Evolutionary conservation across 2,329 filamentous ascomycete species (phyloP), one percentile per base, ranked within the genome.

Genomic region (Ceratocystis ficicola): DNA sequence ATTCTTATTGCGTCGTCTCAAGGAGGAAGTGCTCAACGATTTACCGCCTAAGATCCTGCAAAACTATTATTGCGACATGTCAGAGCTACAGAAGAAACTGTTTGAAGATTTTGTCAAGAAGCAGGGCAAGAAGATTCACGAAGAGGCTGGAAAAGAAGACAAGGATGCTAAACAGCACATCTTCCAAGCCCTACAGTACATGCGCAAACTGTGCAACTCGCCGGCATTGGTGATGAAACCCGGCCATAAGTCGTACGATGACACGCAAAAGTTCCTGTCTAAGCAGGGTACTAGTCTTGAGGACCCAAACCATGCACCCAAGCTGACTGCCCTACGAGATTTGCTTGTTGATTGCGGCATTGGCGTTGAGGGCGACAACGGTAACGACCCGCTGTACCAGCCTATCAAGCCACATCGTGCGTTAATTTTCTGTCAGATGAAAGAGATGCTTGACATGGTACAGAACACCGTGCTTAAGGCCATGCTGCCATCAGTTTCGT

Each of bases 391-490:
- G 1, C 77, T 85, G 17, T 85, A 85, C 72, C 82, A 90, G 74
- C 95, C 92, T 50, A 95, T 99, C 74, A 96, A 94, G 68, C 94
- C 93, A 36, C 94, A 99, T 74, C 89, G 94, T 57, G 95, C 94
- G 0, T 83, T 99, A 32, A 88, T 99, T 70, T 99, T 99, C 80
- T 99, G 94, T 72, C 94, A 99, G 75, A 96, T 99, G 90, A 99
- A 99, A 77, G 94, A 99, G 75, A 99, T 99, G 95, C 82, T 99
- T 28, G 94, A 99, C 75, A 97, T 99, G 84, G 95, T 99, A 1
- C 92, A 97, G 73, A 90, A 88, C 71, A 92, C 93, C 67, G 94
- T 99, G 0, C 78, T 99, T 48, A 90, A 90, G 74, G 88, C 88
- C 72, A 82, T 97, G 76, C 82, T 99, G n/a, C 94, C 94, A 0